phyloP scores from a whole-genome alignment of 2,329 filamentous ascomycete genomes.

The Ophiostoma fasciatum region DNA sequence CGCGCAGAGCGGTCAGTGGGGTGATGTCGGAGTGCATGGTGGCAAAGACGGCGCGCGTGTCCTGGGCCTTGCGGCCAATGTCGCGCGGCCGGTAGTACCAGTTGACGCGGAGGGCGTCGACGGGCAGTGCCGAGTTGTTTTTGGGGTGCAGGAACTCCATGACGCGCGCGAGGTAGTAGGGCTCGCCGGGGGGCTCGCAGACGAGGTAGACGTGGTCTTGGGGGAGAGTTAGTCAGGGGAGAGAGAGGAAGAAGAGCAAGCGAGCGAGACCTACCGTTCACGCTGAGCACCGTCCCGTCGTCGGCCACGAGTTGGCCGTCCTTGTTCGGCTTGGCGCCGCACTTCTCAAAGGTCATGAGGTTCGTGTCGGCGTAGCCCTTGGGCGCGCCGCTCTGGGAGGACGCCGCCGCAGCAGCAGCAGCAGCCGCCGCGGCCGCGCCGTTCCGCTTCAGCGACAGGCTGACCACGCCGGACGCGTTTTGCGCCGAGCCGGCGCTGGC shows the following conservation, averaged over 20 bases:
- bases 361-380: constrained; percentile 51
- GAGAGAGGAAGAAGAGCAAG: background rate
- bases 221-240: background rate
- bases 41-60: constrained; percentile 82
- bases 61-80: constrained; percentile 80
- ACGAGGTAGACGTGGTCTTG: constrained; percentile 80
- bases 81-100: constrained; percentile 98
- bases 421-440: constrained; percentile 13
- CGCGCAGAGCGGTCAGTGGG: constrained; percentile 79
- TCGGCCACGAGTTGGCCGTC: constrained; percentile 74
- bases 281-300: constrained; percentile 67
- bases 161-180: constrained; percentile 92
- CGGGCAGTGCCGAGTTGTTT: constrained; percentile 54
- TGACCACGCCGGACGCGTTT: constrained; percentile 6
- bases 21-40: constrained; percentile 98
- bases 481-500: background rate
- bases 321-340: constrained; percentile 46
- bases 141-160: constrained; percentile 92
- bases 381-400: constrained; percentile 16
- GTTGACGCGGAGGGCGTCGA: constrained; percentile 85
- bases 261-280: constrained; percentile 56
- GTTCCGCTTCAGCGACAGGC: constrained; percentile 8
- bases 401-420: constrained; percentile 22
- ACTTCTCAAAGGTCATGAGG: constrained; percentile 75
- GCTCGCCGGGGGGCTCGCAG: constrained; percentile 92